A percentile compares a stretch with the other conserved stretches of the same genome.
Evolutionary conservation across 805 yeast genomes (phyloP).

Genomic region (Lachancea lanzarotensis): DNA sequence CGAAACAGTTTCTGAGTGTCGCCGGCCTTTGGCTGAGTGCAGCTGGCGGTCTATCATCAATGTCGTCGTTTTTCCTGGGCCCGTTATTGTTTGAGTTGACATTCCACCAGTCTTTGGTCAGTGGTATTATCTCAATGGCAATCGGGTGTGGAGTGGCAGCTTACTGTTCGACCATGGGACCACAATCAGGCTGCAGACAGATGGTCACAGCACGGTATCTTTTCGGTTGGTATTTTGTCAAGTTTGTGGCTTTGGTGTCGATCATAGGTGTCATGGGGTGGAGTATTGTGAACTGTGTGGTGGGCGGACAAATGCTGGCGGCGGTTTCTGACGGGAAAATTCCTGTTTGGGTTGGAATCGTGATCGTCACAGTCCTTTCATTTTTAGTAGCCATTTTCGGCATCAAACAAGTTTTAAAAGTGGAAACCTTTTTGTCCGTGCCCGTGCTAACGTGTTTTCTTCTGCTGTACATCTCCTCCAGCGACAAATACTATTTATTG

Average conservation of each 20-base stretch:
- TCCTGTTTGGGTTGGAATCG: constrained; percentile 67
- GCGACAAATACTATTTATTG: constrained; percentile 38
- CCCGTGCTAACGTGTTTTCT: constrained; percentile 66
- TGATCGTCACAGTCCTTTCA: constrained; percentile 59
- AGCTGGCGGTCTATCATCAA: constrained; percentile 81
- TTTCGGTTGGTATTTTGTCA: constrained; percentile 83
- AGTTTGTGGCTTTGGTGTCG: constrained; percentile 63
- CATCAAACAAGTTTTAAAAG: constrained; percentile 58
- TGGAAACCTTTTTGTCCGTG: constrained; percentile 60
- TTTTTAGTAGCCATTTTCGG: constrained; percentile 71
- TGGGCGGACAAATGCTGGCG: constrained; percentile 77
- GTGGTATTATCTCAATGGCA: constrained; percentile 57
- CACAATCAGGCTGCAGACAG: constrained; percentile 83
- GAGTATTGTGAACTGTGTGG: constrained; percentile 86
- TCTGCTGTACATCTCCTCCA: constrained; percentile 57
- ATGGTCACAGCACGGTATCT: constrained; percentile 76
- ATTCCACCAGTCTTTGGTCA: constrained; percentile 52
- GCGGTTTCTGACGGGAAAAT: constrained; percentile 58
- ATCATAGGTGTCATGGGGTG: constrained; percentile 82
- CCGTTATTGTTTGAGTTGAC: constrained; percentile 66
- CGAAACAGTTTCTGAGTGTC: constrained; percentile 40
- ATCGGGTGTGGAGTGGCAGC: constrained; percentile 76
- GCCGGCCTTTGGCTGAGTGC: constrained; percentile 80
- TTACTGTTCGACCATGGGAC: constrained; percentile 82
- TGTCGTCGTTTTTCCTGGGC: constrained; percentile 77